Base-by-base conservation (phyloP, 2,329 filamentous ascomycete genomes). In the Pseudonectria foliicola region DNA sequence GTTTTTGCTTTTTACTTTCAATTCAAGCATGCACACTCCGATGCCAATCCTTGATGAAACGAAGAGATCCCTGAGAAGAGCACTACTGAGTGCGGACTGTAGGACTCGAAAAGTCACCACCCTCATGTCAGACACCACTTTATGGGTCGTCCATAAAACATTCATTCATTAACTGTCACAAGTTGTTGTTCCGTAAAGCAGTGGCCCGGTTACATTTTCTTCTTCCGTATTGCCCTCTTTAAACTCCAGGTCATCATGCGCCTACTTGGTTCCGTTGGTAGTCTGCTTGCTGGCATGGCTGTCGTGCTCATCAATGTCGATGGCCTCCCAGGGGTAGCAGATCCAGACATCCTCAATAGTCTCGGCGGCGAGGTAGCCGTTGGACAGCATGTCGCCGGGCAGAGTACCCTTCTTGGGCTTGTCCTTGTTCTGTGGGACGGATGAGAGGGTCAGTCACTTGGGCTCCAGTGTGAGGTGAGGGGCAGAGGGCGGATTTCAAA, bases 271-370 rank as follows among this genome's bases (percentile, higher is more conserved):
- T 15, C 15, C 35, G 35, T 47, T 46, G 33, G 58, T 57, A 16
- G 46, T 48, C 49, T 68, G 61, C 50, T 68, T 61, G 43, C 66
- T 66, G 13, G 87, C 84, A 38, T 81, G 59, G 40, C 67, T 64
- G 64, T 96, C 90, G 60, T 95, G 90, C 72, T 89, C 85, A 18
- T 94, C 87, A 56, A 96, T 95, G 59, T 95, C 85, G 24, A 66
- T 82, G 28, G 92, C 92, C 69, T 96, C 92, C 92, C 92, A 98
- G 12, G 92, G 92, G 66, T 98, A 98, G 73, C 87, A 93, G 60
- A 96, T 96, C 92, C 92, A 98, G 47, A 88, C 82, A 64, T 98
- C 90, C n/a, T 75, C 77, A 23, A 93, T 85, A 6, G 90, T 96
- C 56, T 82, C 71, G 14, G 92, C 87, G 14, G 92, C 92, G 48